Conservation (phyloP, 192 early-diverging fungal species). For the Chytriomyces sp. region DNA sequence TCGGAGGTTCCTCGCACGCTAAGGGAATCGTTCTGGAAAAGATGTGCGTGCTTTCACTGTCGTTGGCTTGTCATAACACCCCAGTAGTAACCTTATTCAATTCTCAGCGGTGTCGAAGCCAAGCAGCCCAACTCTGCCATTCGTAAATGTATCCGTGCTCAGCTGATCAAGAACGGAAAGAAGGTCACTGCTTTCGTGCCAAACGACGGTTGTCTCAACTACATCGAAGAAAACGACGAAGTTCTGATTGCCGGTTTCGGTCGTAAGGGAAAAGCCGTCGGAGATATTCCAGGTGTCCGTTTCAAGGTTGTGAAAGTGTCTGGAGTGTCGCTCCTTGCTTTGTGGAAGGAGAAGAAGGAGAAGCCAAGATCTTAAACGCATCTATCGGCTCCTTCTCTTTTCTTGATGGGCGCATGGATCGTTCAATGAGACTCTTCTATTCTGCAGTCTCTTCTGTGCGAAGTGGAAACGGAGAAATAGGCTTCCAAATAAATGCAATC, state of each 20-base stretch:
- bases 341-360: slow-evolving; percentile 99
- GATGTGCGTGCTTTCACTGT: slow-evolving; percentile 71
- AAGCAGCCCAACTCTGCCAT: slow-evolving; percentile 99
- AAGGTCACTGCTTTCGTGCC: slow-evolving; percentile 99
- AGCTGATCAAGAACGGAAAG: slow-evolving; percentile 99
- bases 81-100: not conserved
- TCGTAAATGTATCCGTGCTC: slow-evolving; percentile 99
- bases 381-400: not conserved
- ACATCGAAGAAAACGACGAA: slow-evolving; percentile 99
- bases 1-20: slow-evolving; percentile 99
- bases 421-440: no score
- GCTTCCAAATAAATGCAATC: no score
- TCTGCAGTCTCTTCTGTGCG: no score
- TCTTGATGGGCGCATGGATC: no score
- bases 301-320: slow-evolving; percentile 99
- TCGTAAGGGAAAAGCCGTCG: slow-evolving; percentile 98
- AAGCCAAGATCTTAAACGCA: slow-evolving; percentile 79
- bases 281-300: slow-evolving; percentile 99
- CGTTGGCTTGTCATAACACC: not conserved
- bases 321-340: slow-evolving; percentile 96
- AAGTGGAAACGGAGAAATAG: no score
- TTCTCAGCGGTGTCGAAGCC: slow-evolving; percentile 93
- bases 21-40: slow-evolving; percentile 99
- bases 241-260: slow-evolving; percentile 99
- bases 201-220: slow-evolving; percentile 99